Evolutionary conservation across 176 grass and related monocot genomes (phyloP), one percentile per base, ranked within the genome.

Genomic region (Otatea glauca): DNA sequence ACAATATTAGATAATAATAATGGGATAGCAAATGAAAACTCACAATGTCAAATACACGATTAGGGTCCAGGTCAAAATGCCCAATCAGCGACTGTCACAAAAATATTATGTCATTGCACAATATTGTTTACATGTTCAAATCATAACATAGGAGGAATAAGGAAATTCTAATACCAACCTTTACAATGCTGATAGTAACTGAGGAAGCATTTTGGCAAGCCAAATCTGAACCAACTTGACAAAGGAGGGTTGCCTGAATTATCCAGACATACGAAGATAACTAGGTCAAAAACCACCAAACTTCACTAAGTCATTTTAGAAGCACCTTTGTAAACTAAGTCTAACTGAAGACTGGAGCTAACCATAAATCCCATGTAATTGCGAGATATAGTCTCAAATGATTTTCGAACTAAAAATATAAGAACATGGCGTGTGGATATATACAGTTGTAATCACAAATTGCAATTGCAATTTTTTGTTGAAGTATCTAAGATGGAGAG

Each of bases 1-100:
- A 53, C 60, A 65, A 78, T 14, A 44, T 58, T 21, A 63, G 21
- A 42, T 29, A 34, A 74, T 64, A 84, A 56, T 55, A 77, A 74
- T 14, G 9, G 38, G 29, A 39, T 27, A 85, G 63, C 18, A 87
- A 89, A 76, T 65, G 29, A 79, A 70, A 67, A 89, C 97, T 99
- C 92, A 99, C 97, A 88, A 99, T 96, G 87, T 99, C 93, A 91
- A 96, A 99, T 71, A 96, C 93, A 73, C 90, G 97, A 89, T 99
- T 99, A 7, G 97, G 93, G 29, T 99, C 97, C 90, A 99, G 74
- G 87, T 99, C 97, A 86, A 99, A 99, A 91, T 99, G 97, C 23
- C 97, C 97, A 60, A 99, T 99, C 85, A 99, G 89, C 79, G 97
- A 99, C 97, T 99, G 88, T 49, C 79, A 83, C 62, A 76, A 55